These are phyloP conservation scores for Penicillium paxilli DNA, from an alignment of 495 filamentous ascomycete genomes.

Conservation along the genomic window DNA sequence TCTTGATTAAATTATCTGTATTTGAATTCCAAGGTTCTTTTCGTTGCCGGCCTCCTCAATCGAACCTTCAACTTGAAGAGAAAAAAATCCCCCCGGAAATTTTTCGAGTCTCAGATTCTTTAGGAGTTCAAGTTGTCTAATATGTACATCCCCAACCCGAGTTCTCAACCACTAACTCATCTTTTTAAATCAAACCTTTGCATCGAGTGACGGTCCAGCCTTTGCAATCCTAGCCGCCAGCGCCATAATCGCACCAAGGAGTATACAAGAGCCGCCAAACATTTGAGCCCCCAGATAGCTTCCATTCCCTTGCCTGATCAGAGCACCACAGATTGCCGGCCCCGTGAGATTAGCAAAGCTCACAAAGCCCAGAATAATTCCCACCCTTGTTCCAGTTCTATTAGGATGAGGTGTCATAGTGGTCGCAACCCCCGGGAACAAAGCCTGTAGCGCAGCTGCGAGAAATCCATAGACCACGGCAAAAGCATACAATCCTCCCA, in stretches of 20 bases:
- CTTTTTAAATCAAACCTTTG: too few species aligned
- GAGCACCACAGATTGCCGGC: constrained; percentile 59
- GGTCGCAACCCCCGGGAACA: constrained; percentile 31
- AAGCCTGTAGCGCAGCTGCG: constrained; percentile 37
- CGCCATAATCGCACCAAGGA: neutral
- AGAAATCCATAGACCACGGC: constrained; percentile 41
- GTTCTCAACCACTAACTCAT: too few species aligned
- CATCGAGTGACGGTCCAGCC: neutral
- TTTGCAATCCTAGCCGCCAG: neutral
- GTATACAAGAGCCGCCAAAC: neutral
- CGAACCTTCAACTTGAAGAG: too few species aligned
- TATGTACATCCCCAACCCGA: too few species aligned
- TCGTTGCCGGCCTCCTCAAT: too few species aligned
- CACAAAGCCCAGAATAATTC: constrained; percentile 54
- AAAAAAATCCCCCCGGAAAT: too few species aligned
- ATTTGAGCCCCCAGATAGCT: neutral
- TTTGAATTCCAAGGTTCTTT: too few species aligned
- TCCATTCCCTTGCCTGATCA: constrained; percentile 16
- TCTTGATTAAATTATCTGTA: too few species aligned
- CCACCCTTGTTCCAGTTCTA: constrained; percentile 60
- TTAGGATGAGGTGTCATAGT: constrained; percentile 38
- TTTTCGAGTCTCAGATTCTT: too few species aligned
- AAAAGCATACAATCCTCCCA: constrained; percentile 36
- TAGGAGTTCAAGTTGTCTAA: too few species aligned
- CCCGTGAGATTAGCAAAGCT: constrained; percentile 58